Evolutionary conservation across 768 basidiomycete genomes (phyloP).

Genomic region (Chalciporus piperatus): DNA sequence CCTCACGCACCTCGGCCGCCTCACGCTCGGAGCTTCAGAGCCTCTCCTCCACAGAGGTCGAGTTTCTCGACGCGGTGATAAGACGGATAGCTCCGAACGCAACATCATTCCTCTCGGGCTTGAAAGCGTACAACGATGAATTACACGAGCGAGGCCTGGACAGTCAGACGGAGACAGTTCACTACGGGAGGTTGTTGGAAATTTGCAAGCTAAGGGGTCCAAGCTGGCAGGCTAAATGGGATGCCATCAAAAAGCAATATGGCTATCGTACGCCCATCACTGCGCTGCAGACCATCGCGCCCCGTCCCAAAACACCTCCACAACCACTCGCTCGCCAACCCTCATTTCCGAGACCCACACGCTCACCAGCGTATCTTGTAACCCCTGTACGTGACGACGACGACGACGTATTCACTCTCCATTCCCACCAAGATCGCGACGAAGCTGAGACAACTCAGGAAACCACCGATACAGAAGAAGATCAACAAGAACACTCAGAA

Average conservation of each 20-base stretch:
- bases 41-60: conserved; percentile 56
- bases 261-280: conserved; percentile 32
- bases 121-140: conserved; percentile 83
- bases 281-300: conserved; percentile 11
- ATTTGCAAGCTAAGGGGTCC: conserved; percentile 76
- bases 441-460: conserved; percentile 19
- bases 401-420: conserved; percentile 41
- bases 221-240: conserved; percentile 85
- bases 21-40: conserved; percentile 49
- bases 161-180: conserved; percentile 70
- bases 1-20: conserved; percentile 39
- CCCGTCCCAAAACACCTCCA: conserved; percentile 16
- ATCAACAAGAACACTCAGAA: conserved; percentile 3
- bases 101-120: conserved; percentile 75
- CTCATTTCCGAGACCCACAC: conserved; percentile 19
- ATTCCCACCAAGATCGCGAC: conserved; percentile 42
- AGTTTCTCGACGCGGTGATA: conserved; percentile 74
- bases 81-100: conserved; percentile 62
- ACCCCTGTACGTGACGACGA: conserved; percentile 35
- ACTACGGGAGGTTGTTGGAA: conserved; percentile 81
- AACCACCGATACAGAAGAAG: conserved; percentile 15
- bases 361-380: conserved; percentile 22
- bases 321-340: conserved; percentile 12
- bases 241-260: conserved; percentile 57
- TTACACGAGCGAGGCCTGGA: conserved; percentile 74